These are phyloP conservation scores for Lithohypha guttulata DNA, from an alignment of 2,329 filamentous ascomycete species.

Conservation along the genomic window DNA sequence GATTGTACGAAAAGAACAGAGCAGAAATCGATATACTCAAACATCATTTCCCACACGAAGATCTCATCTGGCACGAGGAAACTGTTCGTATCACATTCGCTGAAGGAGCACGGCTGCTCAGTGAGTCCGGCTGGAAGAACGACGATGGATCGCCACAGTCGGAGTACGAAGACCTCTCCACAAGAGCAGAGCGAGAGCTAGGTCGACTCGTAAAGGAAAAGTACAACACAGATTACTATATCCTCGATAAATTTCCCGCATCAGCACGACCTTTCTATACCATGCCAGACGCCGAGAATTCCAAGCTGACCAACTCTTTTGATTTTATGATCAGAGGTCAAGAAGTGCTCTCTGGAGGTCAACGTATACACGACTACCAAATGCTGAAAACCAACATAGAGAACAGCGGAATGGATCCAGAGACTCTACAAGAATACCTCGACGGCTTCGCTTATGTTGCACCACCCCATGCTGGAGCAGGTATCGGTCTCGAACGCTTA, in stretches of 20 bases:
- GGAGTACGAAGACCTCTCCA: conserved; percentile 62
- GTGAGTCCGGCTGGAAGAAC: conserved; percentile 50
- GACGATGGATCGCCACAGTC: conserved; percentile 60
- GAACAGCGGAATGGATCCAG: conserved; percentile 55
- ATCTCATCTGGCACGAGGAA: conserved; percentile 66
- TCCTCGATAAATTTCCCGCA: conserved; percentile 73
- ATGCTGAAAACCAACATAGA: conserved; percentile 60
- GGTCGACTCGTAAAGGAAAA: conserved; percentile 67
- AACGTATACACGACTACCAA: conserved; percentile 65
- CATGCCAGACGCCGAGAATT: conserved; percentile 58
- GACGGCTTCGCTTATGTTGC: conserved; percentile 67
- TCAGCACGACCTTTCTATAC: conserved; percentile 73
- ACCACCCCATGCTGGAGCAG: conserved; percentile 69
- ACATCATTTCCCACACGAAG: conserved; percentile 63
- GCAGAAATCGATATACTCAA: conserved; percentile 62
- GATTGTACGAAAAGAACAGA: conserved; percentile 50
- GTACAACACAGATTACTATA: conserved; percentile 71
- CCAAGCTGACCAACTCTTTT: conserved; percentile 65
- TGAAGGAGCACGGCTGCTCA: conserved; percentile 62
- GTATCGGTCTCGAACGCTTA: conserved; percentile 70
- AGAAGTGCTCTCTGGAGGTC: conserved; percentile 71
- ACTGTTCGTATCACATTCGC: conserved; percentile 64
- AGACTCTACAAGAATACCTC: conserved; percentile 67
- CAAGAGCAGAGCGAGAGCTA: conserved; percentile 64
- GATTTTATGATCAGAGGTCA: conserved; percentile 79